Evolutionary conservation across 1,139 yeast species (phyloP).

Genomic region (Trichomonascaceae sp.): DNA sequence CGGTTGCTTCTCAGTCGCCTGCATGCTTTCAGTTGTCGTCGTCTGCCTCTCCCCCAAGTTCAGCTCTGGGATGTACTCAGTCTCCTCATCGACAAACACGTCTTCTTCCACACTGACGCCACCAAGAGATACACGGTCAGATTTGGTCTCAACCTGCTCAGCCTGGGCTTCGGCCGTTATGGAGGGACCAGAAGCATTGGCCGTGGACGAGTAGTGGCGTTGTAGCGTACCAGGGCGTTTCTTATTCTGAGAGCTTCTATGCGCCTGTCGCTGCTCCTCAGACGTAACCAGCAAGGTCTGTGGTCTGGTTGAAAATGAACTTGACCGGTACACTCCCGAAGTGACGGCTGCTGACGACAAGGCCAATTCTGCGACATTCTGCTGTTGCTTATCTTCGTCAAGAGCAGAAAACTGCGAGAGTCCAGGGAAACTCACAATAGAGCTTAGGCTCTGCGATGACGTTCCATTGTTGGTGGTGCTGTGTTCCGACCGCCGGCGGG

Average conservation of each 20-base stretch:
- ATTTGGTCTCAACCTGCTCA: not conserved
- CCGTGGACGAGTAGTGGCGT: not conserved
- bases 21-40: not conserved
- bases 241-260: not conserved
- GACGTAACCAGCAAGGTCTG: too few relatives aligned
- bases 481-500: constrained; percentile 6
- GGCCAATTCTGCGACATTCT: constrained; percentile 11
- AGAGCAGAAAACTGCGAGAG: constrained; percentile 19
- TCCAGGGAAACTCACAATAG: constrained; percentile 10
- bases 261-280: not conserved
- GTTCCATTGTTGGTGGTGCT: constrained; percentile 2
- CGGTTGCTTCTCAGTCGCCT: not conserved
- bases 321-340: not conserved
- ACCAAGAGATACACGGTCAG: not conserved
- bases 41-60: not conserved
- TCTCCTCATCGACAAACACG: not conserved
- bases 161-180: not conserved
- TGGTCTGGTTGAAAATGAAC: too few relatives aligned
- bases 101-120: not conserved
- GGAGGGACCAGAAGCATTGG: not conserved
- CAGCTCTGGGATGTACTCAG: not conserved
- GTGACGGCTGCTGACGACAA: not conserved
- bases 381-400: constrained; percentile 22
- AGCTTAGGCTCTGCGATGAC: not conserved
- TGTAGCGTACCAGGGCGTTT: too few relatives aligned